Percentiles rank a stretch among this genome's conserved stretches.
These are phyloP conservation scores for Pythium brassicae DNA, from an alignment of 352 stramenopile species.

Conservation along the genomic window DNA sequence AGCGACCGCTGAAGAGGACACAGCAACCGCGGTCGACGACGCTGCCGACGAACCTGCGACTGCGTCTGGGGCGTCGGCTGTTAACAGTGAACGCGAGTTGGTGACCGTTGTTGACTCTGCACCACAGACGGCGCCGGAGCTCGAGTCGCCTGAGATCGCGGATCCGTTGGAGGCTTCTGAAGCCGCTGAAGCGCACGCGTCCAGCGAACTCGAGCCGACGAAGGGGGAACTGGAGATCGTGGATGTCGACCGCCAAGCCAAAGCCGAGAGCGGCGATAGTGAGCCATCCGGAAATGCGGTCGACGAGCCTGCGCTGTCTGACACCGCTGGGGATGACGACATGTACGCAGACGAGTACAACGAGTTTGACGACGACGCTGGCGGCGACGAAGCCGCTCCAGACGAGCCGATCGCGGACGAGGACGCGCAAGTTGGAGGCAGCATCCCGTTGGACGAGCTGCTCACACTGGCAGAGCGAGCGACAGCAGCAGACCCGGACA, in stretches of 20 bases:
- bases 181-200: too few species aligned
- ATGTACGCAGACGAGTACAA: conserved; percentile 55
- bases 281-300: neutral
- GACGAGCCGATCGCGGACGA: neutral
- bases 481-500: neutral
- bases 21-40: too few species aligned
- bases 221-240: too few species aligned
- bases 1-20: too few species aligned
- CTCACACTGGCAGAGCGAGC: conserved; percentile 9
- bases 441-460: conserved; percentile 7
- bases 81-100: too few species aligned
- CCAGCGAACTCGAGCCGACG: too few species aligned
- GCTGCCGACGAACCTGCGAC: too few species aligned
- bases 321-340: conserved; percentile 19
- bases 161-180: too few species aligned
- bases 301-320: neutral
- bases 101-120: too few species aligned
- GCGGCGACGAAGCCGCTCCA: conserved; percentile 26
- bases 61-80: too few species aligned
- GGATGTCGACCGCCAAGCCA: neutral
- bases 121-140: too few species aligned
- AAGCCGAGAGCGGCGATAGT: neutral
- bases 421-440: neutral
- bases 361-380: conserved; percentile 50
- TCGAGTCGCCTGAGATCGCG: too few species aligned